Percentiles rank a stretch among this genome's conserved stretches.
phyloP scores from a whole-genome alignment of 495 filamentous ascomycete species.

The Neurospora terricola region DNA sequence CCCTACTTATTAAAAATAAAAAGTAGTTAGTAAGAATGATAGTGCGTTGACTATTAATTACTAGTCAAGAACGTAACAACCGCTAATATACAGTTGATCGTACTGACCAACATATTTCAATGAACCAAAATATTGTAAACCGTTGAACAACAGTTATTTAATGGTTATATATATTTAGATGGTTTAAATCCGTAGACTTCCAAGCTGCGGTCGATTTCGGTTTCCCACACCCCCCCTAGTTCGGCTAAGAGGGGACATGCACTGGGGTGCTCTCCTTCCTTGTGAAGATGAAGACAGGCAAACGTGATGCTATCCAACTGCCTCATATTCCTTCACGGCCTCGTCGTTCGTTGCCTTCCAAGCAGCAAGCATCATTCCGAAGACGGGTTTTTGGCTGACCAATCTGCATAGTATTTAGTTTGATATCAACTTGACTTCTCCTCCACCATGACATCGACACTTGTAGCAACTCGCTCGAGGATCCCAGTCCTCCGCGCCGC shows the following conservation, averaged over 20 bases:
- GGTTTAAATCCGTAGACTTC: no score
- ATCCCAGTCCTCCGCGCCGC: neutral
- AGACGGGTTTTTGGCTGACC: neutral
- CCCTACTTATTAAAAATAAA: no score
- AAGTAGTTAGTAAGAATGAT: no score
- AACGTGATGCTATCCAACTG: neutral
- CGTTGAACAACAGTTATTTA: no score
- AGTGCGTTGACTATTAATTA: no score
- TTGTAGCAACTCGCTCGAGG: neutral
- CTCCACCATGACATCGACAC: neutral
- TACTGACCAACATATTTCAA: no score
- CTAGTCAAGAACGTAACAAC: no score
- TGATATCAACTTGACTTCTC: neutral
- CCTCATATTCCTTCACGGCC: neutral
- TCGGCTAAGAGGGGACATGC: neutral
- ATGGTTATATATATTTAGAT: no score
- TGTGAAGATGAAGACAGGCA: neutral
- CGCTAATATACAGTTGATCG: no score
- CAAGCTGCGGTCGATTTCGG: no score
- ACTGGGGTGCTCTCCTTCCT: neutral
- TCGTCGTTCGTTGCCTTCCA: neutral
- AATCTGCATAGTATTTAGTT: neutral
- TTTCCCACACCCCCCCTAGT: no score
- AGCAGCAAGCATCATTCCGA: neutral
- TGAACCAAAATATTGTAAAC: no score